These are phyloP conservation scores for Salvia hispanica DNA, from an alignment of 257 asterid species.

Conservation along the genomic window DNA sequence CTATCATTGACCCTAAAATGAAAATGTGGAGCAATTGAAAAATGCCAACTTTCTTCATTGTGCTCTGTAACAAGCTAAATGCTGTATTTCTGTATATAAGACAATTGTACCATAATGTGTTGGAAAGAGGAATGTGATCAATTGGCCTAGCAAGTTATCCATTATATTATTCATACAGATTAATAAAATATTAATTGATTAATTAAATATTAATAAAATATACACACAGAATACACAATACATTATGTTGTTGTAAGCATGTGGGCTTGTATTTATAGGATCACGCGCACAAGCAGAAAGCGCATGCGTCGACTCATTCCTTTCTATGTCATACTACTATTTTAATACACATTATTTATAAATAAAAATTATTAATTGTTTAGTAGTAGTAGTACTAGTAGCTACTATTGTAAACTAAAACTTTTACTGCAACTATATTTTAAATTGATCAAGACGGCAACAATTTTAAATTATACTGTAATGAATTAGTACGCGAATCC, in stretches of 20 bases:
- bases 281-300: constrained; percentile 50
- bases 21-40: constrained; percentile 28
- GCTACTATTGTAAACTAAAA: background rate
- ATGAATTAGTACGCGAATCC: background rate
- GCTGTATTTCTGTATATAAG: background rate
- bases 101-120: constrained; percentile 22
- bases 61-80: constrained; percentile 18
- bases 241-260: constrained; percentile 13
- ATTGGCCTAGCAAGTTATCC: constrained; percentile 27
- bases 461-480: background rate
- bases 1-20: no score
- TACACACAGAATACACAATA: background rate
- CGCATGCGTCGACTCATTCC: constrained; percentile 50
- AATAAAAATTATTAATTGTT: background rate
- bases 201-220: no score
- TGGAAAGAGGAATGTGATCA: constrained; percentile 25
- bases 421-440: background rate
- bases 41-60: constrained; percentile 23
- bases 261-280: constrained; percentile 50
- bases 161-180: background rate
- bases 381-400: background rate
- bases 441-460: background rate
- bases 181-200: no score
- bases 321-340: background rate
- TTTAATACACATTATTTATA: background rate